Conservation (phyloP, 495 filamentous ascomycete species). For the Penicillium silybi region DNA sequence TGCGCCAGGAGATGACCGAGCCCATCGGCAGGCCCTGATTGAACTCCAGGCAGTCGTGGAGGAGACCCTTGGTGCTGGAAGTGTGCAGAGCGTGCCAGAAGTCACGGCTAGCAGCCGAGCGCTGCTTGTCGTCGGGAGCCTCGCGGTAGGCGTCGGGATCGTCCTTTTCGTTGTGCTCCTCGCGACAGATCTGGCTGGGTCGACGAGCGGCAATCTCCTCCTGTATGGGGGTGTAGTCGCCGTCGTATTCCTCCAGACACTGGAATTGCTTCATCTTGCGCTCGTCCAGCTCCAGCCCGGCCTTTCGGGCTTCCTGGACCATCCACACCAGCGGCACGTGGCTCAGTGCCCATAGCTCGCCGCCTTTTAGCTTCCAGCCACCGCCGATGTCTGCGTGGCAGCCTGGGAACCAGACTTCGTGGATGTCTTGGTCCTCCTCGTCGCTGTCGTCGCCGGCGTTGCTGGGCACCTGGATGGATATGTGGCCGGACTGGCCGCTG, state of each 20-base stretch:
- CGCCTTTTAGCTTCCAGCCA: slow-evolving; percentile 64
- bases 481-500: slow-evolving; percentile 33
- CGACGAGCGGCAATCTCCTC: slow-evolving; percentile 36
- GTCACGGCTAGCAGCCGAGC: slow-evolving; percentile 29
- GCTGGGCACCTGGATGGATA: slow-evolving; percentile 36
- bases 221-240: slow-evolving; percentile 41
- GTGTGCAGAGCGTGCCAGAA: slow-evolving; percentile 56
- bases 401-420: slow-evolving; percentile 82
- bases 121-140: slow-evolving; percentile 24
- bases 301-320: slow-evolving; percentile 71
- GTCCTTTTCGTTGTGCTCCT: slow-evolving; percentile 13
- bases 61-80: slow-evolving; percentile 55
- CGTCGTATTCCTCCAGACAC: slow-evolving; percentile 50
- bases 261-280: slow-evolving; percentile 65
- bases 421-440: slow-evolving; percentile 66
- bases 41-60: slow-evolving; percentile 75
- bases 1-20: slow-evolving; percentile 68
- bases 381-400: slow-evolving; percentile 82
- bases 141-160: slow-evolving; percentile 14
- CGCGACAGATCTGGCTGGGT: slow-evolving; percentile 15
- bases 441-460: slow-evolving; percentile 55
- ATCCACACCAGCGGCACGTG: slow-evolving; percentile 82
- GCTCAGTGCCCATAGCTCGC: slow-evolving; percentile 57
- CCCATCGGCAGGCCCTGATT: slow-evolving; percentile 54
- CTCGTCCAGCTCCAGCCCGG: slow-evolving; percentile 67